A percentile compares a stretch with the other conserved stretches of the same genome.
phyloP scores from a whole-genome alignment of 73 alveolate genomes.

The Tetrahymena borealis region DNA sequence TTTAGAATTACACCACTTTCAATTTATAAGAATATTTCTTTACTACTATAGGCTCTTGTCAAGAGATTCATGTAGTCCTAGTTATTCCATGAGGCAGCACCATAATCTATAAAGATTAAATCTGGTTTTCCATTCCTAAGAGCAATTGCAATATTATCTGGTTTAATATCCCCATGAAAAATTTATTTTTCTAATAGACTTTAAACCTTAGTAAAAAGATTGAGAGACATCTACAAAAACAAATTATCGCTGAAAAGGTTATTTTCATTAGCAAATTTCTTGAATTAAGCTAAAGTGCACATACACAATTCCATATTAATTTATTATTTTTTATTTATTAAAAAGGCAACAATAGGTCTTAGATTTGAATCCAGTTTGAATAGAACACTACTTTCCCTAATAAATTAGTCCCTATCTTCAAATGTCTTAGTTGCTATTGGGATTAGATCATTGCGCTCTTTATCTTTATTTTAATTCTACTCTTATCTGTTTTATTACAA shows the following conservation, averaged over 20 bases:
- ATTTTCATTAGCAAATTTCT: background rate
- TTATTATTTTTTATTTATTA: background rate
- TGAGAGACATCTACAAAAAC: background rate
- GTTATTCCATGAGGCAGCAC: background rate
- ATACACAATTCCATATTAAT: background rate
- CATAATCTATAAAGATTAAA: background rate
- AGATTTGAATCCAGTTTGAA: background rate
- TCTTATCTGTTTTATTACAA: no score
- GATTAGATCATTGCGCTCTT: no score
- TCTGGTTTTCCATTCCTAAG: background rate
- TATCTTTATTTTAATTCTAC: no score
- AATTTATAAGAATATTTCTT: background rate
- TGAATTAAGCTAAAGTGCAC: background rate
- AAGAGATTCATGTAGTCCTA: background rate
- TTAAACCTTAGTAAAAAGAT: background rate
- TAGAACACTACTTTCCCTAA: background rate
- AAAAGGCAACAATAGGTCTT: background rate
- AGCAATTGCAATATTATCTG: background rate
- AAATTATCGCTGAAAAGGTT: background rate
- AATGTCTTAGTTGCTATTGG: background rate
- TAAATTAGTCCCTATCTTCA: background rate
- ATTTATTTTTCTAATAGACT: background rate
- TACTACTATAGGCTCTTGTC: background rate
- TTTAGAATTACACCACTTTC: background rate
- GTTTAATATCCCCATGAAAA: background rate